Evolutionary conservation across 176 grass and related monocot species (phyloP).

Genomic region (Saccharum officinarum): DNA sequence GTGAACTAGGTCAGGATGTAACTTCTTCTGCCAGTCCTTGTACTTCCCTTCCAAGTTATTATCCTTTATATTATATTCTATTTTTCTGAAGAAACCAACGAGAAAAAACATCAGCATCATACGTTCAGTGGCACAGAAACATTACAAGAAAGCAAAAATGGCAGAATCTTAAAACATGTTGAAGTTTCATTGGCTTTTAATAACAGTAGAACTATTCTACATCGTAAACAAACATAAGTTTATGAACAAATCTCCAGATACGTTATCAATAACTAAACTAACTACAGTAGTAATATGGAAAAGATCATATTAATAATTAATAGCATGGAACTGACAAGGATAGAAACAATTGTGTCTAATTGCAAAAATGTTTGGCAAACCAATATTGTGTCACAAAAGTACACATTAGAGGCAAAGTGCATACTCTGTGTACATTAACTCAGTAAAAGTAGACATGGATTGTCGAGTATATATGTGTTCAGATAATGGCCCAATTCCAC

Average conservation of each 20-base stretch:
- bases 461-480: background rate
- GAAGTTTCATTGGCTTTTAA: background rate
- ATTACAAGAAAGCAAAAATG: background rate
- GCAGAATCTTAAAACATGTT: background rate
- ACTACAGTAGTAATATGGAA: background rate
- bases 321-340: background rate
- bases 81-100: slow-evolving; percentile 51
- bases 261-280: background rate
- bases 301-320: background rate
- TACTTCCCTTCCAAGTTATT: slow-evolving; percentile 76
- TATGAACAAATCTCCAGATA: background rate
- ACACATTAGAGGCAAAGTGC: background rate
- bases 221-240: background rate
- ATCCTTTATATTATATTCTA: slow-evolving; percentile 49
- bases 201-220: background rate
- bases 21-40: slow-evolving; percentile 98
- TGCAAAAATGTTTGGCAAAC: background rate
- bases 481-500: background rate
- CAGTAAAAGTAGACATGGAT: background rate
- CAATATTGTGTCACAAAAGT: background rate
- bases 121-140: slow-evolving; percentile 2
- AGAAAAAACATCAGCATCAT: slow-evolving; percentile 5
- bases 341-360: background rate
- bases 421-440: background rate
- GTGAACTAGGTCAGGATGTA: slow-evolving; percentile 96